Evolutionary conservation across 1,284 basidiomycete genomes (phyloP).

Genomic region (Cryptococcus neoformans): DNA sequence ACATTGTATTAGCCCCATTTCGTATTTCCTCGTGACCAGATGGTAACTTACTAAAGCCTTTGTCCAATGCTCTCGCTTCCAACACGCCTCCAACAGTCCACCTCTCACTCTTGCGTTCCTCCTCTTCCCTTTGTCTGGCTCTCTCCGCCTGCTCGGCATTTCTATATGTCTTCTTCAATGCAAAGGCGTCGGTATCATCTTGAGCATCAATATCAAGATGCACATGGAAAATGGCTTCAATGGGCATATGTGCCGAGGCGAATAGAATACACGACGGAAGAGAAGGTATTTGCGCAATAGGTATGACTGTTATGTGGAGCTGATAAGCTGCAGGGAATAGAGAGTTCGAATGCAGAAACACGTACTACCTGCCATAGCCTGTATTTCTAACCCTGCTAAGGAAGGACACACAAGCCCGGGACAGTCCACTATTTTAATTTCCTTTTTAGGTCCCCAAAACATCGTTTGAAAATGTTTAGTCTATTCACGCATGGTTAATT

Average conservation of each 20-base stretch:
- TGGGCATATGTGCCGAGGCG: constrained; percentile 65
- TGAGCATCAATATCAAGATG: constrained; percentile 29
- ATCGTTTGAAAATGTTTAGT: constrained; percentile 93
- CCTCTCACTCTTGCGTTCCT: constrained; percentile 57
- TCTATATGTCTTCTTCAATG: constrained; percentile 39
- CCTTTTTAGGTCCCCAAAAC: constrained; percentile 65
- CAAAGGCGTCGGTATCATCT: constrained; percentile 21
- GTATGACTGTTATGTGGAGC: constrained; percentile 60
- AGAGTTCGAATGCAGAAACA: constrained; percentile 1
- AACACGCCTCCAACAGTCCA: constrained; percentile 64
- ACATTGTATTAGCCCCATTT: neutral
- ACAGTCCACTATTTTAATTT: constrained; percentile 79
- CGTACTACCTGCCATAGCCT: constrained; percentile 54
- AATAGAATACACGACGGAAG: constrained; percentile 70
- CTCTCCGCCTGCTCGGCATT: constrained; percentile 46
- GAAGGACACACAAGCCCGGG: constrained; percentile 81
- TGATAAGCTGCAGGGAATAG: neutral
- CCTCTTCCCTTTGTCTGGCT: constrained; percentile 58
- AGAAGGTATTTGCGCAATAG: constrained; percentile 81
- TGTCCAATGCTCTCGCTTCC: constrained; percentile 67
- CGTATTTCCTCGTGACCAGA: neutral
- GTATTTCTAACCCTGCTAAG: constrained; percentile 71
- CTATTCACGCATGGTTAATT: constrained; percentile 49
- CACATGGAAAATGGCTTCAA: constrained; percentile 69
- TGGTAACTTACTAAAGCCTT: constrained; percentile 58